A percentile compares a stretch with the other conserved stretches of the same genome.
These are phyloP conservation scores for Brassica cretica DNA, from an alignment of 345 rosid genomes.

Conservation along the genomic window DNA sequence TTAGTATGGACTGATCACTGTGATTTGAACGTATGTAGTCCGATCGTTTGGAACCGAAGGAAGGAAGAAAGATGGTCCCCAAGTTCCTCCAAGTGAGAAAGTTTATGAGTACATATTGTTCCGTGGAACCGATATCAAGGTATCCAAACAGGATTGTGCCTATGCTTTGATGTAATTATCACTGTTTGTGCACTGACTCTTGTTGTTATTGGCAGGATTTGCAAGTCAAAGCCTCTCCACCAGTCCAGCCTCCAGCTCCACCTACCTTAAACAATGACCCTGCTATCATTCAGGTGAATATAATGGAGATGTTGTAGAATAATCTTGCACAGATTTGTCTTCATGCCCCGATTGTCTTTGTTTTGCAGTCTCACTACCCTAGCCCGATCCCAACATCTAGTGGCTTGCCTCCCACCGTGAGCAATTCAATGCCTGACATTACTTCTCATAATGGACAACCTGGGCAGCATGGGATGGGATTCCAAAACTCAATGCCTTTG, in stretches of 20 bases:
- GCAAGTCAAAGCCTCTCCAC: constrained; percentile 92
- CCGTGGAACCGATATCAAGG: constrained; percentile 73
- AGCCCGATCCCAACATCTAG: constrained; percentile 55
- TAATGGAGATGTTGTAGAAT: background rate
- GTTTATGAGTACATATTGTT: constrained; percentile 68
- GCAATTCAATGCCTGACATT: constrained; percentile 55
- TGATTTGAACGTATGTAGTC: constrained; percentile 34
- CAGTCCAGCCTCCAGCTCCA: constrained; percentile 61
- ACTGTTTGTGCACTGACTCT: background rate
- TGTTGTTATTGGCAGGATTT: constrained; percentile 60
- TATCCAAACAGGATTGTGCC: constrained; percentile 21
- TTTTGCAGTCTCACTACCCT: constrained; percentile 86
- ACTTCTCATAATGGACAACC: constrained; percentile 56
- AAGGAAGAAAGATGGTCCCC: constrained; percentile 66
- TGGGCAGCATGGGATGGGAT: constrained; percentile 61
- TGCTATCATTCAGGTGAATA: constrained; percentile 83
- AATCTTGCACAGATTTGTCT: background rate
- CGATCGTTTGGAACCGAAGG: constrained; percentile 82
- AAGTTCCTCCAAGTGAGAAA: constrained; percentile 60
- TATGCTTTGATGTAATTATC: background rate
- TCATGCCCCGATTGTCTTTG: constrained; percentile 4
- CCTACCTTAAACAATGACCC: constrained; percentile 81
- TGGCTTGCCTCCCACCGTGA: constrained; percentile 60
- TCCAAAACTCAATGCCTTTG: constrained; percentile 69
- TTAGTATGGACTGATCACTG: constrained; percentile 18